These are phyloP conservation scores for Epichloe bromicola DNA, from an alignment of 2,329 filamentous ascomycete species.

Conservation along the genomic window DNA sequence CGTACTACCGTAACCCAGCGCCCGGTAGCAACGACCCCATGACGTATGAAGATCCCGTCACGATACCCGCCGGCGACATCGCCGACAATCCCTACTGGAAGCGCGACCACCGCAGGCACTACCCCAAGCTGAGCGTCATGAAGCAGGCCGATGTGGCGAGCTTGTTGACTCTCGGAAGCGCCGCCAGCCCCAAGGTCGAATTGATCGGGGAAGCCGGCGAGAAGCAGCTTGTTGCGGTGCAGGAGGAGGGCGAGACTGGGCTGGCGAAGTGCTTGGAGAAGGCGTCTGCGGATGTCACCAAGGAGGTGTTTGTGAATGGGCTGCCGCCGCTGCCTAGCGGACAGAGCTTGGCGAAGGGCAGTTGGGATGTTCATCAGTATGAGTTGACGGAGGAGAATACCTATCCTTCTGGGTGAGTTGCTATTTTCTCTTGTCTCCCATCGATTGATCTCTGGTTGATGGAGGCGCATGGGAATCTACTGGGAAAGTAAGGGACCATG, in stretches of 20 bases:
- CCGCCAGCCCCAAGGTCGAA: constrained; percentile 67
- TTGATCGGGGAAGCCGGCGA: constrained; percentile 50
- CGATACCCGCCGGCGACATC: constrained; percentile 45
- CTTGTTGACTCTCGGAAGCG: constrained; percentile 74
- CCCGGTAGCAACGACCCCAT: constrained; percentile 28
- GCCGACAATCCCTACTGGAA: constrained; percentile 55
- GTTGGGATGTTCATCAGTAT: constrained; percentile 59
- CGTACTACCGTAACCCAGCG: constrained; percentile 77
- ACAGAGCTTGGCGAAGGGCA: constrained; percentile 38
- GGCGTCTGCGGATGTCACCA: constrained; percentile 31
- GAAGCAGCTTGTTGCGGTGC: constrained; percentile 59
- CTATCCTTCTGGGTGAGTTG: constrained; percentile 56
- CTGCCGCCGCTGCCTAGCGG: constrained; percentile 78
- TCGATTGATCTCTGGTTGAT: neutral
- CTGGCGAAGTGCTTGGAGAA: constrained; percentile 61
- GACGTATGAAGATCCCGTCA: constrained; percentile 26
- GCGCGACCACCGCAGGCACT: constrained; percentile 72
- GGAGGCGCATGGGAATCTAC: too few relatives aligned
- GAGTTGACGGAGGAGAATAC: constrained; percentile 50
- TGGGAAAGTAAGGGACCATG: constrained; percentile 4
- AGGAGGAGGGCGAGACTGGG: constrained; percentile 61
- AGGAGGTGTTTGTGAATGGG: constrained; percentile 60
- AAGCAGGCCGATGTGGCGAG: constrained; percentile 76
- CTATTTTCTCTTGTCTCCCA: constrained; percentile 1
- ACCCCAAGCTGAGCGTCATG: constrained; percentile 68